Conservation (phyloP, 2,329 filamentous ascomycete species). For the Trichothecium roseum region DNA sequence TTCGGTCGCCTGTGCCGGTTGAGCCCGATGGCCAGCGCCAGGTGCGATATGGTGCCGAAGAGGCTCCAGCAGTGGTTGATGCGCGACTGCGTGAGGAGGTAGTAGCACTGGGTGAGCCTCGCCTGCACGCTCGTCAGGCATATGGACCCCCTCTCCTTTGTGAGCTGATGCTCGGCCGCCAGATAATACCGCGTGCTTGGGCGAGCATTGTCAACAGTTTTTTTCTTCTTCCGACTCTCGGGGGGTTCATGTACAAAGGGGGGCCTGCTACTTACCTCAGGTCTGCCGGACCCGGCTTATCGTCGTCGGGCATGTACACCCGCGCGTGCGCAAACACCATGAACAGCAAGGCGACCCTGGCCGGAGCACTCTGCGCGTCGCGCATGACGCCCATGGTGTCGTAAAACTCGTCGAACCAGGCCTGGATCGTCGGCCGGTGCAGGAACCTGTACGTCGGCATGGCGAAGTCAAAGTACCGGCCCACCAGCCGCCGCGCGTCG, state of each 20-base stretch:
- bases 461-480: conserved; percentile 45
- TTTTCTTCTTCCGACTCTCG: no score
- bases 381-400: conserved; percentile 18
- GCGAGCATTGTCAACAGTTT: conserved; percentile 15
- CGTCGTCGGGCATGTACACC: conserved; percentile 33
- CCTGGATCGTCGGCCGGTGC: conserved; percentile 37
- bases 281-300: no score
- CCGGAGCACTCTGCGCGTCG: conserved; percentile 10
- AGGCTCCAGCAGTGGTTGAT: conserved; percentile 37
- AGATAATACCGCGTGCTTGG: no score
- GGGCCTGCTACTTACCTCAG: no score
- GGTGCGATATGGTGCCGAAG: conserved; percentile 29
- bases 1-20: conserved; percentile 16
- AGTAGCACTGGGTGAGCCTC: conserved; percentile 30
- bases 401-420: conserved; percentile 33
- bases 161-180: conserved; percentile 25
- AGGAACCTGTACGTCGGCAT: conserved; percentile 46
- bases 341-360: conserved; percentile 32
- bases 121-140: conserved; percentile 30
- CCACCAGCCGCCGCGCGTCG: conserved; percentile 24
- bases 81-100: conserved; percentile 31
- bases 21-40: conserved; percentile 28
- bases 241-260: no score
- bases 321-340: conserved; percentile 41
- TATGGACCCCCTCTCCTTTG: conserved; percentile 25